Conservation (phyloP, 306 rosid genomes). For the Cicer yamashitae region DNA sequence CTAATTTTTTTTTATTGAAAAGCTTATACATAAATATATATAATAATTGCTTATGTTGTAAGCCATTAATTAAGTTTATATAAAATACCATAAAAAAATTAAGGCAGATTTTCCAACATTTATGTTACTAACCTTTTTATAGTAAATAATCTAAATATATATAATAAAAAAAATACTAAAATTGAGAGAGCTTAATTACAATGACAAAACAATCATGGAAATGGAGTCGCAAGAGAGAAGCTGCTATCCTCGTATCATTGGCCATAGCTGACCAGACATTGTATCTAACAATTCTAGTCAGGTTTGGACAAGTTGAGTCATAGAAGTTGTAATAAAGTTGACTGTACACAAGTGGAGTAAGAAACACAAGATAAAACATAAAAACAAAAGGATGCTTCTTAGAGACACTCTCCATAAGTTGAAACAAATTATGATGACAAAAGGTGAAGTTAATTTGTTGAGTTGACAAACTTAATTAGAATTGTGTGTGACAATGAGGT, state of each 20-base stretch:
- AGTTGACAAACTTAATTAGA: slow-evolving; percentile 17
- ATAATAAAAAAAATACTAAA: background rate
- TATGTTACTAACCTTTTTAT: background rate
- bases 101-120: too few species aligned
- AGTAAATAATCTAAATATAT: background rate
- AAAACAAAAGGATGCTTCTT: slow-evolving; percentile 43
- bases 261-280: slow-evolving; percentile 68
- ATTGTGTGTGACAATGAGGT: slow-evolving; percentile 36
- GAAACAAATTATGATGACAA: slow-evolving; percentile 8
- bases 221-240: slow-evolving; percentile 95
- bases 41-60: too few species aligned
- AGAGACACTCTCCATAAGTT: slow-evolving; percentile 48
- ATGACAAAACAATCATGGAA: slow-evolving; percentile 90
- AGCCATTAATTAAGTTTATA: too few species aligned
- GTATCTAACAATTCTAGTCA: slow-evolving; percentile 58
- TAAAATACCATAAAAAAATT: too few species aligned
- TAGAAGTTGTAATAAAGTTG: slow-evolving; percentile 80
- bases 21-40: too few species aligned
- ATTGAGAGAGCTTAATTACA: slow-evolving; percentile 48
- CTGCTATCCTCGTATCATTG: slow-evolving; percentile 84
- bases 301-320: slow-evolving; percentile 69
- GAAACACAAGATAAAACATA: slow-evolving; percentile 57
- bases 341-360: slow-evolving; percentile 54
- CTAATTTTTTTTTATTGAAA: too few species aligned
- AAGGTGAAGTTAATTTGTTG: background rate